Conservation (phyloP, 2,329 filamentous ascomycete genomes). For the Thelonectria discophora region DNA sequence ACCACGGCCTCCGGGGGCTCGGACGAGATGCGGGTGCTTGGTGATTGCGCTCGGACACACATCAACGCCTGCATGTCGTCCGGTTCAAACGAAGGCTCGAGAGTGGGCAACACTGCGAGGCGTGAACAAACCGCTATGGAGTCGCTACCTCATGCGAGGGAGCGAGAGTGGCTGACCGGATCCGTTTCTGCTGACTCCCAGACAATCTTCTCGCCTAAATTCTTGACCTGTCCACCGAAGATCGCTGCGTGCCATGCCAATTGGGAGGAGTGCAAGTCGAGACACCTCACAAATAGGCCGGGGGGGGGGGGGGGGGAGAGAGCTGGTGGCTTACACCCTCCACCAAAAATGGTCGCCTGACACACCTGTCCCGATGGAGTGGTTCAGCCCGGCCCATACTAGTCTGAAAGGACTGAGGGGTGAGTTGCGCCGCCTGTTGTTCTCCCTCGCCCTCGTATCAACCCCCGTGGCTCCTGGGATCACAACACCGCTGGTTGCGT, state of each 20-base stretch:
- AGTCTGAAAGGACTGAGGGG: constrained; percentile 18
- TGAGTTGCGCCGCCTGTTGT: constrained; percentile 13
- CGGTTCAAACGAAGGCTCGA: constrained; percentile 5
- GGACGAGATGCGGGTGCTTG: not conserved
- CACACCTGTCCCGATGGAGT: constrained; percentile 36
- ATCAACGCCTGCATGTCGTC: constrained; percentile 13
- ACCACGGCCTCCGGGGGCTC: constrained; percentile 6
- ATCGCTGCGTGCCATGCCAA: constrained; percentile 12
- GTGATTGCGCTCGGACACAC: constrained; percentile 11
- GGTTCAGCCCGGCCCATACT: constrained; percentile 37
- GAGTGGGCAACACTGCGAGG: not conserved
- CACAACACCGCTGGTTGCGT: constrained; percentile 1
- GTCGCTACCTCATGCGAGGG: constrained; percentile 6
- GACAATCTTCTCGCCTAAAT: constrained; percentile 13
- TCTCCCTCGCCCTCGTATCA: constrained; percentile 18
- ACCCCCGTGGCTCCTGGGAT: constrained; percentile 12
- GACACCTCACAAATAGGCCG: constrained; percentile 4
- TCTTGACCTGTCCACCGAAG: constrained; percentile 12
- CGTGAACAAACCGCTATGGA: constrained; percentile 3
- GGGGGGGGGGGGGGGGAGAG: constrained; percentile 13
- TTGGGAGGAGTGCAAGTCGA: constrained; percentile 3
- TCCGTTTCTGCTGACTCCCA: constrained; percentile 13
- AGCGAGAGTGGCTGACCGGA: constrained; percentile 9
- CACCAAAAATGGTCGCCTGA: constrained; percentile 28
- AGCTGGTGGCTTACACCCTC: constrained; percentile 9